Evolutionary conservation across 164 flowering plant species (phyloP).

Genomic region (Kalanchoe fedtschenkoi): DNA sequence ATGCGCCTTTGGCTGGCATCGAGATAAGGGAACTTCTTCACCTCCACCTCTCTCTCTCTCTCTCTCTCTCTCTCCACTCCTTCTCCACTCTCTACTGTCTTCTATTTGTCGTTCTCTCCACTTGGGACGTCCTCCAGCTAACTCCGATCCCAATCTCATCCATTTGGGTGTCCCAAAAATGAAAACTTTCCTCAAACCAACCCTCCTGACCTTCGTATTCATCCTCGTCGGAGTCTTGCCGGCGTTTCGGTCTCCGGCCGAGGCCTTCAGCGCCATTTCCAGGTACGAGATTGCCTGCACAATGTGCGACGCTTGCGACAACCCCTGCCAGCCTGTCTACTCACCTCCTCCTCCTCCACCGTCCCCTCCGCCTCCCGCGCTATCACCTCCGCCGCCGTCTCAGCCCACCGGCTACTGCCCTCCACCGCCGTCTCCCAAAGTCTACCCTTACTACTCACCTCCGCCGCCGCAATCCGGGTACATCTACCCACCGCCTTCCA

Average conservation of each 20-base stretch:
- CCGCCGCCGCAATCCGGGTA: constrained; percentile 31
- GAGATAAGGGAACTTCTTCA: neutral
- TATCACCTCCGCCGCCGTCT: constrained; percentile 18
- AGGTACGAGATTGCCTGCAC: constrained; percentile 51
- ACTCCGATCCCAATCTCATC: neutral
- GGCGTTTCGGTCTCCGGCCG: neutral
- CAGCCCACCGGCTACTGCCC: constrained; percentile 25
- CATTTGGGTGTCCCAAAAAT: constrained; percentile 1
- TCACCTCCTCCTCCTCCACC: constrained; percentile 23
- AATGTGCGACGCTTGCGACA: constrained; percentile 65
- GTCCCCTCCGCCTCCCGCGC: constrained; percentile 17
- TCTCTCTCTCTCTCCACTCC: neutral
- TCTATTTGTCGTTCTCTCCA: neutral
- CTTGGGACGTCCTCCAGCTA: neutral
- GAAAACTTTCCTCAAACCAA: neutral
- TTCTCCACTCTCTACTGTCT: neutral
- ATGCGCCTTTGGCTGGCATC: constrained; percentile 6
- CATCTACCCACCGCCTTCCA: constrained; percentile 14
- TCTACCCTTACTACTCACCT: constrained; percentile 25
- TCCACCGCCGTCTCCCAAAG: constrained; percentile 33
- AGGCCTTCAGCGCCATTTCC: constrained; percentile 12
- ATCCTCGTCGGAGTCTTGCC: neutral
- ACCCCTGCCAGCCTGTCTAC: constrained; percentile 43
- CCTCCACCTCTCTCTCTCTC: neutral
- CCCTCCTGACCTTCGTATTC: neutral